Evolutionary conservation across 2,329 filamentous ascomycete genomes (phyloP).

Genomic region (Cladosporium sp.): DNA sequence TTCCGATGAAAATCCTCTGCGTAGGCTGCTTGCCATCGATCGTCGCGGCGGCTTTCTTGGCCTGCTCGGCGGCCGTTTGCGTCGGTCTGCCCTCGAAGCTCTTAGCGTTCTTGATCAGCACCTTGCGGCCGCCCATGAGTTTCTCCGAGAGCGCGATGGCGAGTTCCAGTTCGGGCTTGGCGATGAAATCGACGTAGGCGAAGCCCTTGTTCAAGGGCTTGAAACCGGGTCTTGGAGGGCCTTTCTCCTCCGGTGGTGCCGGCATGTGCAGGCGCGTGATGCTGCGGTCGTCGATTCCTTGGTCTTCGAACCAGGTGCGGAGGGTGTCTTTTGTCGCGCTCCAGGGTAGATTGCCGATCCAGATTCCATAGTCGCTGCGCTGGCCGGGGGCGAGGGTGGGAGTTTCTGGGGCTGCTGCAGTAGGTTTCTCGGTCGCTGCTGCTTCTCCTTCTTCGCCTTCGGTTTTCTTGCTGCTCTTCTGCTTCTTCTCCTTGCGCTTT

Average conservation of each 20-base stretch:
- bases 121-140: slow-evolving; percentile 66
- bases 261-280: slow-evolving; percentile 86
- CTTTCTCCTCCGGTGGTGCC: slow-evolving; percentile 36
- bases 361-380: slow-evolving; percentile 79
- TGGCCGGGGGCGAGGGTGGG: slow-evolving; percentile 27
- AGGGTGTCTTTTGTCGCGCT: slow-evolving; percentile 68
- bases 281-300: slow-evolving; percentile 57
- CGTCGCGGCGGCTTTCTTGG: slow-evolving; percentile 31
- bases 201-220: slow-evolving; percentile 81
- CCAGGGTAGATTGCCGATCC: slow-evolving; percentile 96
- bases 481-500: slow-evolving; percentile 83
- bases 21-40: slow-evolving; percentile 57
- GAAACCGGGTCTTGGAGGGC: slow-evolving; percentile 36
- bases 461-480: slow-evolving; percentile 41
- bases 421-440: slow-evolving; percentile 19
- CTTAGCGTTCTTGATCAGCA: slow-evolving; percentile 90
- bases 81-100: slow-evolving; percentile 81
- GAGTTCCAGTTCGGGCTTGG: slow-evolving; percentile 61
- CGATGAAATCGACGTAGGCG: slow-evolving; percentile 89
- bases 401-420: slow-evolving; percentile 25
- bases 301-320: slow-evolving; percentile 71
- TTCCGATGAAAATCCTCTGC: slow-evolving; percentile 77
- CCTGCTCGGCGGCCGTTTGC: slow-evolving; percentile 10
- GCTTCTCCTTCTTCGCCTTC: slow-evolving; percentile 12
- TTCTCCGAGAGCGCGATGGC: slow-evolving; percentile 84